Base-by-base conservation (phyloP, 1,139 yeast species). In the Pichia sp. region DNA sequence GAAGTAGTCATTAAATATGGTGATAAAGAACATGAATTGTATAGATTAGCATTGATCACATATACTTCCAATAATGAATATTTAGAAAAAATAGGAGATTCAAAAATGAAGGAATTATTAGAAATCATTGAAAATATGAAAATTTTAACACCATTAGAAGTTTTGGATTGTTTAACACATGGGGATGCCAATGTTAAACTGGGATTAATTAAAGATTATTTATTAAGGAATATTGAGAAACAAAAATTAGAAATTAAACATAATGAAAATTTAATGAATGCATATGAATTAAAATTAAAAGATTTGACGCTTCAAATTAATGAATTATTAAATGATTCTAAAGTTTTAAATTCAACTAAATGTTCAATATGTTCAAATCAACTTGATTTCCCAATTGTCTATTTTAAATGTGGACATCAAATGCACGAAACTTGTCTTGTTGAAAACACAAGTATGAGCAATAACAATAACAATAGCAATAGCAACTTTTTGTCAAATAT, bases 321-420 rank as follows among this genome's bases (percentile, higher is more conserved):
- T 1, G 80, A 77, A 46, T 67, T 87, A 44, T 62, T 73, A 5
- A 64, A 73, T 2, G 80, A 80, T 45, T 83, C 91, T 1, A 76
- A 80, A 41, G 75, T 83, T 9, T 73, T 90, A 2, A 91, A 87
- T 62, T 81, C 84, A 57, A 50, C 47, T 1, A 53, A 46, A 48
- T 95, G 99, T 66, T 73, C 83, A 22, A 76, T 83, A 9, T 95
- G 99, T 65, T 74, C 80, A 18, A 73, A 79, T 49, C 75, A 80
- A 29, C 70, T 93, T 34, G 96, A 89, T 55, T 75, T 84, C 51
- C 98, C 98, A 0, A 78, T 85, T 10, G 79, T 87, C 0, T 96
- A 88, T 62, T 95, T 91, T 72, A 81, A 83, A 56, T 93, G 99
- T 70, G 79, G 79, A 50, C 99, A 93, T 63, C 83, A 95, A 4